A percentile compares a stretch with the other conserved stretches of the same genome.
phyloP scores from a whole-genome alignment of 345 rosid genomes.

The Populus pruinosa region DNA sequence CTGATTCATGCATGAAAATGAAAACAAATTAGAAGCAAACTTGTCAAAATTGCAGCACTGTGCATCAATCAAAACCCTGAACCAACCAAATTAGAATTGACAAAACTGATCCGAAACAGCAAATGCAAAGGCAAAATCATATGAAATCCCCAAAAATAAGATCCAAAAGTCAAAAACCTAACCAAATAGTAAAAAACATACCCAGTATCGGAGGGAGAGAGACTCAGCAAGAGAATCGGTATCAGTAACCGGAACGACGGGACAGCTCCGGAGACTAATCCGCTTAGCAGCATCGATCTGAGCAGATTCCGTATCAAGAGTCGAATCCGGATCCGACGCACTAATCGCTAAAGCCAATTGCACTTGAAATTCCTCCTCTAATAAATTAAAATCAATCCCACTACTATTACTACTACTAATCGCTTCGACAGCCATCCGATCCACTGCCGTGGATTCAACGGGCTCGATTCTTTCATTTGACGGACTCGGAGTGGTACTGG shows the following conservation, averaged over 20 bases:
- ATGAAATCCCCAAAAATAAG: background rate
- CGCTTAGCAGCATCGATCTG: conserved; percentile 95
- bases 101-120: conserved; percentile 16
- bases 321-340: conserved; percentile 71
- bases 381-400: conserved; percentile 56
- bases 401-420: background rate
- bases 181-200: conserved; percentile 19
- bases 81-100: background rate
- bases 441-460: conserved; percentile 45
- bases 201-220: conserved; percentile 88
- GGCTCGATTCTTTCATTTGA: conserved; percentile 43
- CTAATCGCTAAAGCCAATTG: conserved; percentile 94
- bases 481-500: conserved; percentile 34
- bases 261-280: conserved; percentile 76
- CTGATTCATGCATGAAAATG: background rate
- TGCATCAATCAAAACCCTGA: background rate
- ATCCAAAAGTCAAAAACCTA: conserved; percentile 4
- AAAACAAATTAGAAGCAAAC: background rate
- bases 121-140: conserved; percentile 15
- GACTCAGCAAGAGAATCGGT: conserved; percentile 54
- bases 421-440: conserved; percentile 33
- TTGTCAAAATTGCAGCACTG: background rate
- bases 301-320: conserved; percentile 73
- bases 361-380: conserved; percentile 95
- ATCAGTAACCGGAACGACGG: conserved; percentile 36